Evolutionary conservation across 768 basidiomycete genomes (phyloP), one percentile per base, ranked within the genome.

Genomic region (Boletus subparvulus): DNA sequence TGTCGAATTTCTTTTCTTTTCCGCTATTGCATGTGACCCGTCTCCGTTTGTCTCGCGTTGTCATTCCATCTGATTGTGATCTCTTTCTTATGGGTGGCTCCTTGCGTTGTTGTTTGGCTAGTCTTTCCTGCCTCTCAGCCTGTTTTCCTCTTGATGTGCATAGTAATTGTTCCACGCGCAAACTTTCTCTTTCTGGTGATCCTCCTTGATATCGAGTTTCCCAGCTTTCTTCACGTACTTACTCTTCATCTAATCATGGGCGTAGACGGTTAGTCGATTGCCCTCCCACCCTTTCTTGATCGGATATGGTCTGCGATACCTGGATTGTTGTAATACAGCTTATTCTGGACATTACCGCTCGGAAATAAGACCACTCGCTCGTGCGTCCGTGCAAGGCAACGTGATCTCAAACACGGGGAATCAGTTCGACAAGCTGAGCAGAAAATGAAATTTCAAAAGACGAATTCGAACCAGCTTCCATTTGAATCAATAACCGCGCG

Each of bases 301-400:
- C 61, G 63, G 62, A 73, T 68, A 61, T 55, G 57, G 65, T 59
- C 67, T 69, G 71, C 67, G 60, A 71, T 71, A 73, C 70, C 70
- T 71, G 71, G 65, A 58, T 68, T 73, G 69, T 72, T 71, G 71
- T 71, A 71, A 69, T 71, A 71, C 68, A 73, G 52, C 59, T 61
- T 59, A 61, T 65, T 65, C 62, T 69, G 69, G 71, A 72, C 64
- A 28, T 51, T 43, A 41, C 37, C 26, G 17, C 55, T 56, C 57
- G 64, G 61, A 65, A 65, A 65, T 62, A 33, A 52, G 41, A 26
- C 24, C 37, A 40, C 5, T 39, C 36, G 32, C 16, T 47, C 33
- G 5, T n/a, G 24, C 19, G 33, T 32, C 36, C 32, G 19, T 28
- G 21, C 41, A 28, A 55, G 42, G 41, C 50, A 54, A 8, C 40